Evolutionary conservation across 2,329 filamentous ascomycete genomes (phyloP).

Genomic region (Dothistroma pini): DNA sequence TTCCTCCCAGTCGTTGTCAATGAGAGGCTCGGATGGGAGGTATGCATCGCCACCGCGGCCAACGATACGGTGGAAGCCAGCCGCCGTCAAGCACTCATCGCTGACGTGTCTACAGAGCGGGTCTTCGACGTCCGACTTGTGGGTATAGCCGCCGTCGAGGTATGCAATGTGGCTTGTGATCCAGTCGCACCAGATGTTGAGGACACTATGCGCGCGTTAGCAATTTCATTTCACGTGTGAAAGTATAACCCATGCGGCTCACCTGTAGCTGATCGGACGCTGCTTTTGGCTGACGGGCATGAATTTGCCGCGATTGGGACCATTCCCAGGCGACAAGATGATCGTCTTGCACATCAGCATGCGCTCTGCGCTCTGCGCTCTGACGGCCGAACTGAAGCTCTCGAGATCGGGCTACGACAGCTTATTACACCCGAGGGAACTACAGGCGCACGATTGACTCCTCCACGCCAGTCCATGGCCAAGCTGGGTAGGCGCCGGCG

Average conservation of each 20-base stretch:
- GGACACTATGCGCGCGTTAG: constrained; percentile 28
- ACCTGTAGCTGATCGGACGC: neutral
- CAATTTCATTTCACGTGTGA: neutral
- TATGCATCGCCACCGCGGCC: constrained; percentile 30
- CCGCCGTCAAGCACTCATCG: constrained; percentile 16
- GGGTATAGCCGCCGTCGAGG: neutral
- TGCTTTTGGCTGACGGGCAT: neutral
- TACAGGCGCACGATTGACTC: constrained; percentile 8
- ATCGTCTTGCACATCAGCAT: constrained; percentile 29
- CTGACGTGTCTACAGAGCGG: constrained; percentile 15
- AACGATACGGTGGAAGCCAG: constrained; percentile 33
- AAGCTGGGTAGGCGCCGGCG: constrained; percentile 31
- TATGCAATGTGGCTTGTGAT: constrained; percentile 23
- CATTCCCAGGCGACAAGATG: constrained; percentile 2
- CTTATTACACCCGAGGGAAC: constrained; percentile 6
- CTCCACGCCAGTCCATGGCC: constrained; percentile 2
- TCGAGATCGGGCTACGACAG: constrained; percentile 21
- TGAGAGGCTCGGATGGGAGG: constrained; percentile 25
- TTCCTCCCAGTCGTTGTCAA: constrained; percentile 4
- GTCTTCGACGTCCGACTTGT: neutral
- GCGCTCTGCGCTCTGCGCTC: constrained; percentile 27
- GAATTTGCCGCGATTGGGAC: constrained; percentile 5
- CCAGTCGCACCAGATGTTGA: constrained; percentile 35
- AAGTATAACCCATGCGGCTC: neutral
- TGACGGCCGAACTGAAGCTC: constrained; percentile 19